These are phyloP conservation scores for Dothidotthia symphoricarpi DNA, from an alignment of 2,329 filamentous ascomycete genomes.

Conservation along the genomic window DNA sequence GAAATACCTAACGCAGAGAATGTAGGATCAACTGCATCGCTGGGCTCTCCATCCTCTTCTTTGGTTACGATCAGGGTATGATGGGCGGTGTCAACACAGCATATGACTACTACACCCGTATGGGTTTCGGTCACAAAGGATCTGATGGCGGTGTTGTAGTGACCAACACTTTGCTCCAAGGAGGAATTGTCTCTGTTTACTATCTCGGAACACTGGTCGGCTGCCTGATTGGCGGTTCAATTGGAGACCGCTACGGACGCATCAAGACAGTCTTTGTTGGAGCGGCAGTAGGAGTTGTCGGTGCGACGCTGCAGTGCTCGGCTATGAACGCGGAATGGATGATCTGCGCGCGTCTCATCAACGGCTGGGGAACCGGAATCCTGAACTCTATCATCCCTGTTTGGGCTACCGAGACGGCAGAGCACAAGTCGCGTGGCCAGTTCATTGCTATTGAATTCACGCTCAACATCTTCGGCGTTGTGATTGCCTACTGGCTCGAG, in stretches of 20 bases:
- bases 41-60: slow-evolving; percentile 33
- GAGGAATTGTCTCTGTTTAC: slow-evolving; percentile 36
- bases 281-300: slow-evolving; percentile 37
- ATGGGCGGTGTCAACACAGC: slow-evolving; percentile 38
- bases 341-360: slow-evolving; percentile 56
- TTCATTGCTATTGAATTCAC: slow-evolving; percentile 73
- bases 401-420: slow-evolving; percentile 68
- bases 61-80: slow-evolving; percentile 37
- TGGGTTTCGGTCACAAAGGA: slow-evolving; percentile 32
- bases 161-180: slow-evolving; percentile 28
- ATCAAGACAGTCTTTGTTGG: slow-evolving; percentile 32
- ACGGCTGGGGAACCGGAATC: slow-evolving; percentile 67
- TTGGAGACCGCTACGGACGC: slow-evolving; percentile 27
- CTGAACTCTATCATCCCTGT: slow-evolving; percentile 69
- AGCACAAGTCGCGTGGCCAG: slow-evolving; percentile 65
- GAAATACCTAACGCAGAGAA: not conserved
- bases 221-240: slow-evolving; percentile 24
- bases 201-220: slow-evolving; percentile 32
- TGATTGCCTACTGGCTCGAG: slow-evolving; percentile 57
- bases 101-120: slow-evolving; percentile 31
- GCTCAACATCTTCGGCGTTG: slow-evolving; percentile 69
- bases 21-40: slow-evolving; percentile 31
- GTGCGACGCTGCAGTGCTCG: slow-evolving; percentile 63
- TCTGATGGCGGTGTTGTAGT: slow-evolving; percentile 24
- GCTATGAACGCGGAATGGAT: slow-evolving; percentile 64